phyloP scores from a whole-genome alignment of 768 basidiomycete genomes.

The Clavaria fumosa region DNA sequence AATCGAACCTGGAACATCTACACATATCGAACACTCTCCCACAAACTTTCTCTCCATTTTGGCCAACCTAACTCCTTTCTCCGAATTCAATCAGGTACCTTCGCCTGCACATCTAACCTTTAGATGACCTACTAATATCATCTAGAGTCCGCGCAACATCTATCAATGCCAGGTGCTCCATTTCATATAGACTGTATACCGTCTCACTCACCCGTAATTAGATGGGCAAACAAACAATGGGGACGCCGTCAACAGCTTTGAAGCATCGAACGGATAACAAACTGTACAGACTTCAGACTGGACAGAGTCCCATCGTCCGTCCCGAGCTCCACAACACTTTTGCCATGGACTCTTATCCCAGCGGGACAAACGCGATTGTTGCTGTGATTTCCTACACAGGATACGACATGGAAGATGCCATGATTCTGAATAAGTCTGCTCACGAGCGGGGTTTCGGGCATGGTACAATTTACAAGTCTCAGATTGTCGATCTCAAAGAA shows the following conservation, averaged over 20 bases:
- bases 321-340: slow-evolving; percentile 85
- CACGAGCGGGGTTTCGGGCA: slow-evolving; percentile 97
- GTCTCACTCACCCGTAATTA: slow-evolving; percentile 18
- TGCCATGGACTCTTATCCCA: slow-evolving; percentile 97
- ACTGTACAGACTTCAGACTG: slow-evolving; percentile 87
- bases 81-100: slow-evolving; percentile 93
- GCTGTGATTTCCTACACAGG: slow-evolving; percentile 99
- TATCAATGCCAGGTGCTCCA: slow-evolving; percentile 75
- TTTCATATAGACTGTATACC: neutral
- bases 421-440: slow-evolving; percentile 98
- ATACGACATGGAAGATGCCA: slow-evolving; percentile 99
- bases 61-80: slow-evolving; percentile 96
- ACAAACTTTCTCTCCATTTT: slow-evolving; percentile 94
- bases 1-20: slow-evolving; percentile 58
- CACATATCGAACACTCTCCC: slow-evolving; percentile 87
- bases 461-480: slow-evolving; percentile 91
- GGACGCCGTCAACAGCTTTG: slow-evolving; percentile 87
- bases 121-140: slow-evolving; percentile 4
- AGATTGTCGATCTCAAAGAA: slow-evolving; percentile 81
- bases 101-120: slow-evolving; percentile 8
- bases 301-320: slow-evolving; percentile 89
- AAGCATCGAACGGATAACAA: slow-evolving; percentile 96
- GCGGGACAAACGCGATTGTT: slow-evolving; percentile 94
- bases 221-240: slow-evolving; percentile 99
- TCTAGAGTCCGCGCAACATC: slow-evolving; percentile 75